These are phyloP conservation scores for Lentinula aciculospora DNA, from an alignment of 768 basidiomycete species.

Conservation along the genomic window DNA sequence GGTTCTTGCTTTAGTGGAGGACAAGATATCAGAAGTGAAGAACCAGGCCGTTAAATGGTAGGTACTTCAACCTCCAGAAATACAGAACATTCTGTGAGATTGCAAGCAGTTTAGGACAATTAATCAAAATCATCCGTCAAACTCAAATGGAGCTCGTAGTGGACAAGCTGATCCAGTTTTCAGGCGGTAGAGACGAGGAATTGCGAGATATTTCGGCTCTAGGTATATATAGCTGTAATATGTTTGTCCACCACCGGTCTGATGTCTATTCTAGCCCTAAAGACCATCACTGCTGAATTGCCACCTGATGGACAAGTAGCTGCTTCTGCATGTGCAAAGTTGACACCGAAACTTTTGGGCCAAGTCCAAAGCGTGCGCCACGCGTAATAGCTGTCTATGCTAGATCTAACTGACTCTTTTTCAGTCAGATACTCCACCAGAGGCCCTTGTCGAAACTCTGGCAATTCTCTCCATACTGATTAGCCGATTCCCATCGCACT, in stretches of 20 bases:
- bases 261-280: constrained; percentile 56
- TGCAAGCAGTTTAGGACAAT: constrained; percentile 69
- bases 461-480: constrained; percentile 86
- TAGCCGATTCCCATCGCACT: constrained; percentile 71
- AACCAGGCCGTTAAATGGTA: constrained; percentile 96
- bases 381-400: constrained; percentile 11
- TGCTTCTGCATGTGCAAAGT: constrained; percentile 71
- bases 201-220: constrained; percentile 90
- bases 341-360: constrained; percentile 76
- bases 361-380: constrained; percentile 69
- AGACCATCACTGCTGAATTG: constrained; percentile 91
- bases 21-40: constrained; percentile 97
- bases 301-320: constrained; percentile 79
- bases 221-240: constrained; percentile 44
- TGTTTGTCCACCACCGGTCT: not conserved
- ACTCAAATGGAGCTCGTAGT: constrained; percentile 80
- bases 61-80: constrained; percentile 14
- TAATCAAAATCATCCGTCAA: constrained; percentile 87
- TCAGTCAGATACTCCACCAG: constrained; percentile 66
- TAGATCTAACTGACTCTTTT: constrained; percentile 3
- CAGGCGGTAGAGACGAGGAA: constrained; percentile 85
- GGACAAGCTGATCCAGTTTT: constrained; percentile 84
- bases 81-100: not conserved
- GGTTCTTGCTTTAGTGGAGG: constrained; percentile 83
- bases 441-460: constrained; percentile 78